Base-by-base conservation (phyloP, 768 basidiomycete species). In the Leccinellum luteum region DNA sequence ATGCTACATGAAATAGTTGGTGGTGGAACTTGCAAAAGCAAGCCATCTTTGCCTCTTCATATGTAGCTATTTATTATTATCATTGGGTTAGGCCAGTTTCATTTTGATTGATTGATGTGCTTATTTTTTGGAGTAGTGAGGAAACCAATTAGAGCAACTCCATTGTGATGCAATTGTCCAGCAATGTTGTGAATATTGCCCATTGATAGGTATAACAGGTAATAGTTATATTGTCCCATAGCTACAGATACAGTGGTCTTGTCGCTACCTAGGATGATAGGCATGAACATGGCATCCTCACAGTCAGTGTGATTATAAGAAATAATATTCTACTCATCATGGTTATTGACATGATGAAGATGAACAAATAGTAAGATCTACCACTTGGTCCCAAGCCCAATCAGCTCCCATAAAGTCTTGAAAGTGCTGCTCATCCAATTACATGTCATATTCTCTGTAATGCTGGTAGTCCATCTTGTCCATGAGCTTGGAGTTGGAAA, bases 371-470 rank as follows among this genome's bases (percentile, higher is more conserved):
- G 28, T 7, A 35, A 9, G 14, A 54, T 41, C 3, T 45, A 58
- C 57, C 0, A n/a, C 53, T 27, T 54, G 9, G 3, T 58, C 48
- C 53, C 57, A 58, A 21, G 49, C 57, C 57, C 57, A 58, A 19
- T 58, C 49, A 23, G 25, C 48, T 4, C 21, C 19, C 23, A 45
- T 45, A 9, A 45, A 45, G 21, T 45, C 44, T 13, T 45, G 44
- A 23, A 21, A 58, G 5, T 15, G 25, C 6, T 15, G 30, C 6
- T 25, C 1, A 2, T 54, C 17, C 4, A 41, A 35, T 6, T 4
- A 14, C 4, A 19, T 3, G 1, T 50, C 41, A 19, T 44, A 58
- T 7, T 58, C 48, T 6, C 27, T 6, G 44, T 45, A 45, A 2
- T 21, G 44, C 17, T 4, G 21, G 23, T 45, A 45, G 44, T 45